Evolutionary conservation across 192 early-diverging fungal species (phyloP).

Genomic region (Haplosporangium gracile): DNA sequence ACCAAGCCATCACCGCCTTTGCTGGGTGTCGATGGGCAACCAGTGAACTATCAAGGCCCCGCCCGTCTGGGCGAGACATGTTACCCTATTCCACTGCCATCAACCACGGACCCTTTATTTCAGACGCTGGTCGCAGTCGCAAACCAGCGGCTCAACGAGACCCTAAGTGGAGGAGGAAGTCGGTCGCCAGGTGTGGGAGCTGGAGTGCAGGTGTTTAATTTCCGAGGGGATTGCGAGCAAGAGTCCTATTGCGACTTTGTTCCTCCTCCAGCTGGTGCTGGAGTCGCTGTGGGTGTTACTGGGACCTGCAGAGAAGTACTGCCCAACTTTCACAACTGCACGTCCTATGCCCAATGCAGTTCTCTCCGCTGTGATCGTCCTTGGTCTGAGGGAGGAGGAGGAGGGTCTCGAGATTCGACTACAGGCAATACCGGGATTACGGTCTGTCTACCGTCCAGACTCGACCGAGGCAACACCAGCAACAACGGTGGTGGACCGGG

Average conservation of each 20-base stretch:
- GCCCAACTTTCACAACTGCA: constrained; percentile 36
- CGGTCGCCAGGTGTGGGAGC: constrained; percentile 17
- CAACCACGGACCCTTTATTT: constrained; percentile 26
- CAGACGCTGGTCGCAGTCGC: constrained; percentile 33
- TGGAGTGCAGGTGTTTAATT: constrained; percentile 16
- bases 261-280: constrained; percentile 4
- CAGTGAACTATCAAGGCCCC: constrained; percentile 27
- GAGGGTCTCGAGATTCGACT: background rate
- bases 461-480: constrained; percentile 3
- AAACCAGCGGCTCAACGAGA: constrained; percentile 24
- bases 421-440: background rate
- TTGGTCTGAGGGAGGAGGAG: background rate
- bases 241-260: constrained; percentile 38
- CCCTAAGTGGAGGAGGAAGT: background rate
- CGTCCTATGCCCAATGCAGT: constrained; percentile 40
- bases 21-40: constrained; percentile 28
- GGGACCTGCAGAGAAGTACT: constrained; percentile 35
- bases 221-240: constrained; percentile 38
- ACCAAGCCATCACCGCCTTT: constrained; percentile 24
- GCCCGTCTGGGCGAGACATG: constrained; percentile 36
- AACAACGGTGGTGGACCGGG: background rate
- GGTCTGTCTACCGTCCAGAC: constrained; percentile 32
- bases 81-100: constrained; percentile 18
- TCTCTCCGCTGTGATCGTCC: constrained; percentile 29
- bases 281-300: background rate